Conservation (phyloP, 1,284 basidiomycete species). For the Wolfiporia cocos region DNA sequence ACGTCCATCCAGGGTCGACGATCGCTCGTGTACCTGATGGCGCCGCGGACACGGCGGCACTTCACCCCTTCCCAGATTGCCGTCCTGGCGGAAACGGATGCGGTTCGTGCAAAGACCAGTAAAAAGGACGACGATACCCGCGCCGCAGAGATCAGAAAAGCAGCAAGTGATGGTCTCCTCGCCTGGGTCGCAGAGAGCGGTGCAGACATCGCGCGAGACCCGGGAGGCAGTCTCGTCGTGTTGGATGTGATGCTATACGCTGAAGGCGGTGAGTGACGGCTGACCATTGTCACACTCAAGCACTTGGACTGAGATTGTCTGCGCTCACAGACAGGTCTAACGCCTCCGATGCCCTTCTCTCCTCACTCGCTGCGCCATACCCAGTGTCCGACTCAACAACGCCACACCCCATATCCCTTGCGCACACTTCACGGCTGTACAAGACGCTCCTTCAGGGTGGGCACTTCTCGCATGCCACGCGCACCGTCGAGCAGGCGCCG, state of each 20-base stretch:
- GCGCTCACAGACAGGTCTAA: conserved; percentile 67
- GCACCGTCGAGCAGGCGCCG: conserved; percentile 39
- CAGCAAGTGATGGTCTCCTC: conserved; percentile 67
- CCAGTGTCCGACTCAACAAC: conserved; percentile 39
- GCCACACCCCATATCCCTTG: conserved; percentile 71
- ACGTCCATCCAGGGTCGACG: conserved; percentile 64
- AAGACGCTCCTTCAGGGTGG: conserved; percentile 88
- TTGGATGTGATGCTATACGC: conserved; percentile 78
- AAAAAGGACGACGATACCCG: conserved; percentile 69
- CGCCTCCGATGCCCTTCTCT: conserved; percentile 54
- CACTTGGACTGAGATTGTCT: too few species aligned
- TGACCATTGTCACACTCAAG: too few species aligned
- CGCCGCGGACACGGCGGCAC: conserved; percentile 72
- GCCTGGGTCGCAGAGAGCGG: conserved; percentile 59
- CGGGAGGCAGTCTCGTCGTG: conserved; percentile 72
- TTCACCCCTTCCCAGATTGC: conserved; percentile 77
- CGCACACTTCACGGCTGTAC: conserved; percentile 77
- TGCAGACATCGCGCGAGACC: conserved; percentile 57
- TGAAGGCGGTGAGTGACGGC: conserved; percentile 59
- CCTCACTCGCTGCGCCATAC: conserved; percentile 48
- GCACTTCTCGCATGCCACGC: conserved; percentile 66
- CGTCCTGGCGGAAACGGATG: conserved; percentile 66
- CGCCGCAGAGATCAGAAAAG: conserved; percentile 60
- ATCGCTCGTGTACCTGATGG: conserved; percentile 74
- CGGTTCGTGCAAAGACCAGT: conserved; percentile 58